Evolutionary conservation across 306 rosid genomes (phyloP).

Genomic region (Lathyrus aphaca): DNA sequence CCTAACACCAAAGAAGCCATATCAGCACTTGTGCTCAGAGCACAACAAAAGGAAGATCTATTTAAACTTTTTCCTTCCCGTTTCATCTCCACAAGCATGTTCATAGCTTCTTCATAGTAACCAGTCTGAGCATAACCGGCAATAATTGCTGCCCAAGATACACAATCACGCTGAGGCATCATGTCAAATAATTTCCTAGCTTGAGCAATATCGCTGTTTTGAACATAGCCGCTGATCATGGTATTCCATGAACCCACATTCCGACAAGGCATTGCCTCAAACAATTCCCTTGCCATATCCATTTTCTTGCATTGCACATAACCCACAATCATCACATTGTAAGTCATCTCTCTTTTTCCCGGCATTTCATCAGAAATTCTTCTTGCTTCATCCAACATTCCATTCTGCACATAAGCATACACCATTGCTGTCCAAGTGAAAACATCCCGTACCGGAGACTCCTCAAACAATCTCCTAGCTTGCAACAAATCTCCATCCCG

Average conservation of each 20-base stretch:
- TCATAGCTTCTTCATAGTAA: conserved; percentile 72
- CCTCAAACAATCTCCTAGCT: conserved; percentile 65
- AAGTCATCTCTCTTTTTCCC: conserved; percentile 60
- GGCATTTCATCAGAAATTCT: conserved; percentile 63
- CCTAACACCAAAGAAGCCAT: conserved; percentile 82
- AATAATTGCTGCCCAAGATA: conserved; percentile 87
- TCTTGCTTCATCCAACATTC: conserved; percentile 71
- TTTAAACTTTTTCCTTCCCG: conserved; percentile 65
- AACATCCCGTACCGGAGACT: conserved; percentile 63
- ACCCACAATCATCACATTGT: conserved; percentile 81
- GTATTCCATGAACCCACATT: conserved; percentile 83
- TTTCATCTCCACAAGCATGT: conserved; percentile 67
- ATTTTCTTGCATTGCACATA: conserved; percentile 69
- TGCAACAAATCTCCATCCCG: conserved; percentile 63
- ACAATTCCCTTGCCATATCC: conserved; percentile 64
- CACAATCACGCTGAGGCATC: conserved; percentile 76
- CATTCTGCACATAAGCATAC: conserved; percentile 79
- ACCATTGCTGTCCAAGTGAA: conserved; percentile 84
- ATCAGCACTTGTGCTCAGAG: conserved; percentile 83
- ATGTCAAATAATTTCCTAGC: conserved; percentile 69
- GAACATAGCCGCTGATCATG: conserved; percentile 76
- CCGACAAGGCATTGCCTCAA: conserved; percentile 72
- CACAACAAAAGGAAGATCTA: conserved; percentile 67
- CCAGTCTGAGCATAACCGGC: conserved; percentile 81
- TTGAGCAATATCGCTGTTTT: conserved; percentile 54